Evolutionary conservation across 1,284 basidiomycete genomes (phyloP).

Genomic region (Lentinus polychrous): DNA sequence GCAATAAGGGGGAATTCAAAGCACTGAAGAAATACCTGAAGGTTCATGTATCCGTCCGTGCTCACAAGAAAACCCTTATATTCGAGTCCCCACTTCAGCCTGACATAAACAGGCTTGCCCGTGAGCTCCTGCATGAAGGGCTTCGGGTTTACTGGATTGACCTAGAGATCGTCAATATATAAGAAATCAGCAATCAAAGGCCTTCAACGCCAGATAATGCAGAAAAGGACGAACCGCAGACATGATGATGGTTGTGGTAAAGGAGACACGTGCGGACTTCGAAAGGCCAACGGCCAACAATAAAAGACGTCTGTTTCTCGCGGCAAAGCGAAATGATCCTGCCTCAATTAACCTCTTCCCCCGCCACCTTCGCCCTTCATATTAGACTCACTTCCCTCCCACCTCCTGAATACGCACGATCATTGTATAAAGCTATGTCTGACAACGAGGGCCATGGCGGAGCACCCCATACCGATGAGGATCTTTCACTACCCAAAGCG

Average conservation of each 20-base stretch:
- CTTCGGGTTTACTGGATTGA: constrained; percentile 95
- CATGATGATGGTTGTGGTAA: constrained; percentile 41
- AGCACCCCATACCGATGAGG: constrained; percentile 71
- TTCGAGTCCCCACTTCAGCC: constrained; percentile 98
- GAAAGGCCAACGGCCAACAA: constrained; percentile 27
- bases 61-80: constrained; percentile 99
- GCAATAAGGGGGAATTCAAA: constrained; percentile 4
- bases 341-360: constrained; percentile 6
- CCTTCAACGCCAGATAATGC: neutral
- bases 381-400: too few relatives aligned
- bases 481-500: constrained; percentile 92
- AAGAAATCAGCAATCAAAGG: constrained; percentile 10
- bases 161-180: constrained; percentile 35
- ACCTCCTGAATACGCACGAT: too few relatives aligned
- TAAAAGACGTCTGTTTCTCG: constrained; percentile 9
- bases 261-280: constrained; percentile 49
- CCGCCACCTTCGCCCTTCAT: constrained; percentile 4
- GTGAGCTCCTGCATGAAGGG: constrained; percentile 98
- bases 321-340: constrained; percentile 1
- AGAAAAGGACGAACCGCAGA: constrained; percentile 35
- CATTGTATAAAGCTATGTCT: constrained; percentile 64
- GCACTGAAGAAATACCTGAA: constrained; percentile 63
- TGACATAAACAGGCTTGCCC: constrained; percentile 92
- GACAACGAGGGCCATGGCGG: constrained; percentile 74
- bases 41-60: constrained; percentile 99